phyloP scores from a whole-genome alignment of 2,329 filamentous ascomycete species.

The Colletotrichum cereale region DNA sequence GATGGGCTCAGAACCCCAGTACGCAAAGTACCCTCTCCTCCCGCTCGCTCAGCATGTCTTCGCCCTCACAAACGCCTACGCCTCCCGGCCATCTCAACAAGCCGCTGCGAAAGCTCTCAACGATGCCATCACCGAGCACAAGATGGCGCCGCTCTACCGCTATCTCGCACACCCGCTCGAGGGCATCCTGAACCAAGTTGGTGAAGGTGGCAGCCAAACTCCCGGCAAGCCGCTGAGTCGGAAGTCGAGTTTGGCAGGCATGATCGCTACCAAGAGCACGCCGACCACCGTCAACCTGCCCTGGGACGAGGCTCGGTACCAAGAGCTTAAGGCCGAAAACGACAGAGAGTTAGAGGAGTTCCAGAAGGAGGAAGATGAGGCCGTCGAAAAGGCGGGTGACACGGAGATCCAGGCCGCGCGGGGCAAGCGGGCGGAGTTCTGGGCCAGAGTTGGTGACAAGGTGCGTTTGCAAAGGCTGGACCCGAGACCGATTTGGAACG shows the following conservation, averaged over 20 bases:
- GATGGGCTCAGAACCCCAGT: constrained; percentile 86
- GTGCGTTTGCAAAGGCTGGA: constrained; percentile 58
- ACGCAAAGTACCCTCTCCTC: constrained; percentile 86
- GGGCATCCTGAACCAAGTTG: constrained; percentile 82
- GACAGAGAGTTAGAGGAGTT: constrained; percentile 81
- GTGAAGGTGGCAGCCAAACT: constrained; percentile 68
- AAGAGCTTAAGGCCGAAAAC: constrained; percentile 81
- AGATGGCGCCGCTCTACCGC: constrained; percentile 90
- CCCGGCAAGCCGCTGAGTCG: constrained; percentile 71
- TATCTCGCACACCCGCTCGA: constrained; percentile 86
- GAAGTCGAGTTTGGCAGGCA: constrained; percentile 78
- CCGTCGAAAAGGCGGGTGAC: constrained; percentile 94
- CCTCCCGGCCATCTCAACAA: constrained; percentile 75
- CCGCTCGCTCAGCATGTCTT: constrained; percentile 88
- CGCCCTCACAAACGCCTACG: constrained; percentile 84
- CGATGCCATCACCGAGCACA: constrained; percentile 85
- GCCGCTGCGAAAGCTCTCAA: constrained; percentile 79
- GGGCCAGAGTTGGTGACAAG: constrained; percentile 96
- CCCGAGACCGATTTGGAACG: background rate
- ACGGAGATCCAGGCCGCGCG: constrained; percentile 93
- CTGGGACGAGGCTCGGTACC: constrained; percentile 93
- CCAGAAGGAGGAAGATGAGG: constrained; percentile 92
- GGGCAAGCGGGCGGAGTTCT: constrained; percentile 96
- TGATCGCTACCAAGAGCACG: constrained; percentile 79
- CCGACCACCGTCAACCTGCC: constrained; percentile 76